Evolutionary conservation across 345 rosid species (phyloP).

Genomic region (Iberis pinnata): DNA sequence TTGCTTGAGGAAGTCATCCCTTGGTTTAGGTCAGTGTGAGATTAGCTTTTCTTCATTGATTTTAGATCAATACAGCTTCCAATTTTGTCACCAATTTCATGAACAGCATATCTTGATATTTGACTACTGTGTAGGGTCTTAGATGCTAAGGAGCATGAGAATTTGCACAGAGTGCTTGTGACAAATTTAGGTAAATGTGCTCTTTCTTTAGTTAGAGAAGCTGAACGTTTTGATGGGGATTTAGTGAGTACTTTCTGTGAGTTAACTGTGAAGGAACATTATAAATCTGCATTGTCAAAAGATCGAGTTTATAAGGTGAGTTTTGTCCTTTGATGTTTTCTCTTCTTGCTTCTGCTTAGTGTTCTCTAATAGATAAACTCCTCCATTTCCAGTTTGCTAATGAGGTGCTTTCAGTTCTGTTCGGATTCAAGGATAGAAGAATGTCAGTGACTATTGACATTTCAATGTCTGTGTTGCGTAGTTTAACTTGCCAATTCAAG

Average conservation of each 20-base stretch:
- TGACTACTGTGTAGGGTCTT: conserved; percentile 38
- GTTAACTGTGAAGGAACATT: conserved; percentile 43
- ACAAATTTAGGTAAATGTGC: conserved; percentile 46
- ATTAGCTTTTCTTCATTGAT: neutral
- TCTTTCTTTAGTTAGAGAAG: conserved; percentile 46
- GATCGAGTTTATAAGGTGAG: conserved; percentile 64
- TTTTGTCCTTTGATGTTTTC: conserved; percentile 8
- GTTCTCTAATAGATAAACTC: neutral
- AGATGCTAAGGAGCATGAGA: conserved; percentile 54
- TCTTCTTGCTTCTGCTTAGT: conserved; percentile 3
- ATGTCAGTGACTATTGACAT: conserved; percentile 35
- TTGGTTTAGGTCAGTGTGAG: conserved; percentile 58
- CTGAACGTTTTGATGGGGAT: conserved; percentile 38
- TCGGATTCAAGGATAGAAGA: conserved; percentile 34
- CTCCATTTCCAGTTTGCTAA: conserved; percentile 52
- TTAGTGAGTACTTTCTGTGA: conserved; percentile 38
- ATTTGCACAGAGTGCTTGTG: conserved; percentile 46
- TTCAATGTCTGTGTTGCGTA: conserved; percentile 34
- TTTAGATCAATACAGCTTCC: conserved; percentile 13
- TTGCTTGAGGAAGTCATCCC: conserved; percentile 55
- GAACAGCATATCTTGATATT: conserved; percentile 3
- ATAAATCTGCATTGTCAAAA: conserved; percentile 40
- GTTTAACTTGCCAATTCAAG: conserved; percentile 43
- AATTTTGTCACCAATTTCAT: neutral
- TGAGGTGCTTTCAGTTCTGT: conserved; percentile 50